phyloP scores from a whole-genome alignment of 2,329 filamentous ascomycete genomes.

The Biscogniauxia sp. region DNA sequence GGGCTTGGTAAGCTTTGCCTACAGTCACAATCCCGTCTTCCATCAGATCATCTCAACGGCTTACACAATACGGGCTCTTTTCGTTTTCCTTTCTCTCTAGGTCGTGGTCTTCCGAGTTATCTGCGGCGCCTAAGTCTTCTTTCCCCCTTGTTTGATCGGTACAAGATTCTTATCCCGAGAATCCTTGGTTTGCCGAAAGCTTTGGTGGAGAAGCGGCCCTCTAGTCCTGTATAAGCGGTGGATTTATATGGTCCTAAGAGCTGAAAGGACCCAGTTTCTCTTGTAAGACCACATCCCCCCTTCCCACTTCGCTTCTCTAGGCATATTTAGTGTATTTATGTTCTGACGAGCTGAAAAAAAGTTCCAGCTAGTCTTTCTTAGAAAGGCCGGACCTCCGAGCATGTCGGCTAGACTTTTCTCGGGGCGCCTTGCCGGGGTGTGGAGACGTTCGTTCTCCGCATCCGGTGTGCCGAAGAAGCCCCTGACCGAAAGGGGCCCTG shows the following conservation, averaged over 20 bases:
- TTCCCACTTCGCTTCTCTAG: not conserved
- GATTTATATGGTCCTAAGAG: constrained; percentile 5
- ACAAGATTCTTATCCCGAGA: not conserved
- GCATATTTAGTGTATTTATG: not conserved
- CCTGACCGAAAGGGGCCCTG: constrained; percentile 9
- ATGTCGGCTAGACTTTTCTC: constrained; percentile 24
- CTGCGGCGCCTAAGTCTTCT: too few relatives aligned
- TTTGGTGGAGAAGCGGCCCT: not conserved
- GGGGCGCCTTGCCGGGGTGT: constrained; percentile 17
- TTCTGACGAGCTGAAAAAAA: not conserved
- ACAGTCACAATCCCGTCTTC: not conserved
- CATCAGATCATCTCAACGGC: not conserved
- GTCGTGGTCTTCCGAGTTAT: not conserved
- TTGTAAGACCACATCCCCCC: constrained; percentile 3
- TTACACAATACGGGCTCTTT: not conserved
- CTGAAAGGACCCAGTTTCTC: not conserved
- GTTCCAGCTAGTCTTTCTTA: too few relatives aligned
- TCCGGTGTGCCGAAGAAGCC: constrained; percentile 16
- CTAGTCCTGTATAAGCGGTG: not conserved
- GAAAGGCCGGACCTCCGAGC: not conserved
- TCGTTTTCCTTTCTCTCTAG: not conserved
- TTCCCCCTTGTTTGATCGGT: not conserved
- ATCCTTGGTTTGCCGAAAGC: not conserved
- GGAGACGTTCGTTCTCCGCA: constrained; percentile 19
- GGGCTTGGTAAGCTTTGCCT: not conserved